phyloP scores from a whole-genome alignment of 306 rosid species.

The Comarum palustre region DNA sequence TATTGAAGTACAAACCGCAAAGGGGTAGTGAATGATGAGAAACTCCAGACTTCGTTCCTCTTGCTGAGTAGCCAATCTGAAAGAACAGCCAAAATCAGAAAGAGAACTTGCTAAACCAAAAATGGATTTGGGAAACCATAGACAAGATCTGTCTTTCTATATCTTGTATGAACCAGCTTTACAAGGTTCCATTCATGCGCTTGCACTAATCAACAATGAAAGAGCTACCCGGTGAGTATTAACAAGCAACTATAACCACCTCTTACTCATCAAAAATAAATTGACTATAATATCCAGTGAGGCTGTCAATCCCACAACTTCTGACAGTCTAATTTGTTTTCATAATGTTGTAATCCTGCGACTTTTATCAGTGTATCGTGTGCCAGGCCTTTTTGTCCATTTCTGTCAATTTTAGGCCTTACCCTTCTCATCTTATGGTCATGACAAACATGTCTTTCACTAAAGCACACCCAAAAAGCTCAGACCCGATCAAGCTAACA shows the following conservation, averaged over 20 bases:
- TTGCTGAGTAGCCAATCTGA: slow-evolving; percentile 35
- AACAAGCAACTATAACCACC: background rate
- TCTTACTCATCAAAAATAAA: background rate
- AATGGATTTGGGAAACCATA: background rate
- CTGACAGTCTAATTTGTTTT: background rate
- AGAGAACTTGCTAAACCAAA: slow-evolving; percentile 14
- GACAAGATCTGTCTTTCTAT: background rate
- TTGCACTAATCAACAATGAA: background rate
- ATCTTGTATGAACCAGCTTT: background rate
- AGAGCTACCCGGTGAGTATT: background rate
- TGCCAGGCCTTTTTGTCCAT: background rate
- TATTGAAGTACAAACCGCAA: slow-evolving; percentile 15
- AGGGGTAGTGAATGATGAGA: slow-evolving; percentile 12
- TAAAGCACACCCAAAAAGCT: background rate
- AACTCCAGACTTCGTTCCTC: slow-evolving; percentile 18
- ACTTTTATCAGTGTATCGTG: background rate
- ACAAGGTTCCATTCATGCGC: background rate
- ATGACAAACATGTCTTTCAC: background rate
- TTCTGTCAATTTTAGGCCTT: background rate
- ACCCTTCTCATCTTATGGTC: background rate
- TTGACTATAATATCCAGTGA: background rate
- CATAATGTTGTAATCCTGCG: background rate
- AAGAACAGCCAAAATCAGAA: slow-evolving; percentile 21
- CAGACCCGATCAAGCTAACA: background rate
- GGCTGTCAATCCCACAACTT: background rate